phyloP scores from a whole-genome alignment of 306 rosid species.

The Cicer pinnatifidum region DNA sequence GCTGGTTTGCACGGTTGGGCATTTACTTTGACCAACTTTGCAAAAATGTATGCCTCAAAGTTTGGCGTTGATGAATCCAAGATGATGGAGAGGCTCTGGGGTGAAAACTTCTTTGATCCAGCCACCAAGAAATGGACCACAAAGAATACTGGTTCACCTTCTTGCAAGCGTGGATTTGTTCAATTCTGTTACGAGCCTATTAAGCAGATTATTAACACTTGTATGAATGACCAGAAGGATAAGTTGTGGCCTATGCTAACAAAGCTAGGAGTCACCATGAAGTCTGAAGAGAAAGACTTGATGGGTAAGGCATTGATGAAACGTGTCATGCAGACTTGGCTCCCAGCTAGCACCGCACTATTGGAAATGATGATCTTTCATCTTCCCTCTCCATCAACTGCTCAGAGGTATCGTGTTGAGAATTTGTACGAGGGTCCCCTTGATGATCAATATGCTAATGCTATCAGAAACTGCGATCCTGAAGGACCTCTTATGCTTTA shows the following conservation, averaged over 20 bases:
- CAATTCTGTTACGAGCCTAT: conserved; percentile 94
- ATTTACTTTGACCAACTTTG: conserved; percentile 82
- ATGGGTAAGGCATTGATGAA: conserved; percentile 86
- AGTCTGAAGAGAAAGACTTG: conserved; percentile 75
- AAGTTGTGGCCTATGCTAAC: conserved; percentile 89
- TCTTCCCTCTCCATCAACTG: conserved; percentile 75
- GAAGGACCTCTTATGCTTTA: conserved; percentile 95
- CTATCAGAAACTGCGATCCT: conserved; percentile 85
- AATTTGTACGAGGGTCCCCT: conserved; percentile 95
- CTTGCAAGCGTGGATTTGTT: conserved; percentile 73
- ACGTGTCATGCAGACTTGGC: conserved; percentile 95
- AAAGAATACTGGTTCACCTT: conserved; percentile 54
- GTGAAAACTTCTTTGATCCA: conserved; percentile 64
- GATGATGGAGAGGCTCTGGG: conserved; percentile 75
- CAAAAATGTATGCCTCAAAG: conserved; percentile 90
- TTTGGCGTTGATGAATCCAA: conserved; percentile 79
- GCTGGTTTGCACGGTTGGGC: conserved; percentile 98
- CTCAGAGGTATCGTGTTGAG: conserved; percentile 90
- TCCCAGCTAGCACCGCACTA: conserved; percentile 75
- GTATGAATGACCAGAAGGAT: conserved; percentile 96
- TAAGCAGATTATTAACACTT: conserved; percentile 73
- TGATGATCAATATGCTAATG: conserved; percentile 74
- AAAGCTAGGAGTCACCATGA: conserved; percentile 75
- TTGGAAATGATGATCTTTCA: conserved; percentile 95
- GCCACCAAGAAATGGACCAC: conserved; percentile 69